Base-by-base conservation (phyloP, 345 rosid genomes). In the Gossypium mustelinum region DNA sequence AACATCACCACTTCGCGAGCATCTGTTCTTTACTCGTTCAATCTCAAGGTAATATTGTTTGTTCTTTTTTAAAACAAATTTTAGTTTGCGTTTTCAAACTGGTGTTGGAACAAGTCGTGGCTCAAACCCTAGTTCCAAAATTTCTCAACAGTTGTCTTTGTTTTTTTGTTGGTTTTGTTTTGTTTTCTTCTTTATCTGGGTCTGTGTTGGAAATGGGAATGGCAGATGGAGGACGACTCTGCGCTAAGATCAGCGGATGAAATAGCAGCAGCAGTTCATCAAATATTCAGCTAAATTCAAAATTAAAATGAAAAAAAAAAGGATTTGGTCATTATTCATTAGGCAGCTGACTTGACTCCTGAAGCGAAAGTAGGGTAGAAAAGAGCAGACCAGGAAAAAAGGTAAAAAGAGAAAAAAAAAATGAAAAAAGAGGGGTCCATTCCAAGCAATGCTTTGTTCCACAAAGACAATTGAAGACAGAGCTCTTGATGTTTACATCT, bases 171-270 rank as follows among this genome's bases (percentile, higher is more conserved):
- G 51, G 34, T 65, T 73, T 61, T 29, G 4, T 72, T 78, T 55
- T 75, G 57, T n/a, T 66, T 13, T 9, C 12, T 14, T 70, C 41
- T 34, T 5, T 34, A 5, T 56, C 2, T 50, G n/a, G 4, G 56
- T 22, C 5, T 22, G 55, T 55, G 64, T 67, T 74, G 68, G 48
- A 60, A 56, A 70, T 75, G 73, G 47, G 0, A 24, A 55, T 55
- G n/a, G 18, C 87, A 92, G 97, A 86, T 88, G 77, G 97, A 88
- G 81, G 94, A 92, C 3, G 88, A 81, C 0, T 91, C 92, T 77
- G 83, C 78, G 76, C 72, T 91, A 45, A 86, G 81, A 75, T 82
- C 94, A 22, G 88, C 86, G 1, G 91, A 87, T 74, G 94, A 88
- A 85, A 83, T 92, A 57, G 86, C 80, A 79, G 79, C 84, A 77